Percentiles rank a stretch among this genome's conserved stretches.
Conservation (phyloP, 1,284 basidiomycete genomes). For the Rugosomyces carneus region DNA sequence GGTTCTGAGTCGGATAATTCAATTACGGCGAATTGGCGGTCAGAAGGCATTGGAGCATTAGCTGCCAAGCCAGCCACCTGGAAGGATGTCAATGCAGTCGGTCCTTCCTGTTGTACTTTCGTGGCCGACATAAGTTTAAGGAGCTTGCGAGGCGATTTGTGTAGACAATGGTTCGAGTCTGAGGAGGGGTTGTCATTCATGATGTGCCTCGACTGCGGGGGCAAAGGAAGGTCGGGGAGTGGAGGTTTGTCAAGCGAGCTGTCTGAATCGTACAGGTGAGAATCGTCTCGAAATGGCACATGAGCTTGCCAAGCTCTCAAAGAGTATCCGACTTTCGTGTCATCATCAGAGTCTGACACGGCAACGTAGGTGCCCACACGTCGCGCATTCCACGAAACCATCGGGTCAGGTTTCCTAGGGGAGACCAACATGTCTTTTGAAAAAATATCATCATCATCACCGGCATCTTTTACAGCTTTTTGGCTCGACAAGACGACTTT, state of each 20-base stretch:
- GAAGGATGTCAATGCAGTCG: not conserved
- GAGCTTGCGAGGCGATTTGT: constrained; percentile 16
- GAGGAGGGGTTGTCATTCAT: constrained; percentile 5
- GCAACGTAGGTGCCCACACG: constrained; percentile 2
- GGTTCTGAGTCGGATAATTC: constrained; percentile 19
- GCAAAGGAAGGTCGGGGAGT: not conserved
- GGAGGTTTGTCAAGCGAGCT: constrained; percentile 6
- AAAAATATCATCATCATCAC: constrained; percentile 6
- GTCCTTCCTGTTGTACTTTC: not conserved
- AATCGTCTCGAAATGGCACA: constrained; percentile 7
- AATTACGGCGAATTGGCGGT: constrained; percentile 5
- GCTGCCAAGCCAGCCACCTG: not conserved
- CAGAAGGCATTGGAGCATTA: not conserved
- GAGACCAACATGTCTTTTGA: constrained; percentile 5
- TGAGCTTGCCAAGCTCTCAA: not conserved
- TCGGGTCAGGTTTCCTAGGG: constrained; percentile 11
- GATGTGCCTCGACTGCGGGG: constrained; percentile 3
- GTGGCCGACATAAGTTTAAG: constrained; percentile 10
- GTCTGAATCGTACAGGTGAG: constrained; percentile 15
- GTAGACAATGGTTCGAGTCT: constrained; percentile 1
- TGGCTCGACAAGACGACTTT: not conserved
- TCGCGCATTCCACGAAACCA: constrained; percentile 5
- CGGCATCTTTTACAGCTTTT: not conserved
- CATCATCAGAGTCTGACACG: constrained; percentile 12
- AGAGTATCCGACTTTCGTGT: not conserved